Evolutionary conservation across 2,329 filamentous ascomycete genomes (phyloP), one percentile per base, ranked within the genome.

Genomic region (Colletotrichum acutatum): DNA sequence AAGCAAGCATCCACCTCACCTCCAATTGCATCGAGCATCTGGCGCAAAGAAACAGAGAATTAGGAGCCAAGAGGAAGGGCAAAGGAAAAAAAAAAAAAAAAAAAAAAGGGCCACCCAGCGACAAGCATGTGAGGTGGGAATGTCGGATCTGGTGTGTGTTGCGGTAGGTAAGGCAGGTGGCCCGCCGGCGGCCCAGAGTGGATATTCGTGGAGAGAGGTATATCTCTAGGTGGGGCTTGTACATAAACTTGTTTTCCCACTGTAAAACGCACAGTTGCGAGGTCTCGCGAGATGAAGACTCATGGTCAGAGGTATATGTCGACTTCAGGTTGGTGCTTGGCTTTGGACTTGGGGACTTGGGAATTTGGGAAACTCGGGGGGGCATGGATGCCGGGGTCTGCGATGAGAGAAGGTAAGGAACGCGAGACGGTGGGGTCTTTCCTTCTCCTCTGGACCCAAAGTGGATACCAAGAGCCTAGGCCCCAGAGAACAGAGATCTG

Each of bases 401-500:
- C 28, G 52, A 56, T 49, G 49, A 28, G 37, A 30, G 49, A 57
- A 52, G 62, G 62, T 28, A 65, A 65, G 30, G 62, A 65, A 37
- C 62, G 62, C 52, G 62, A 57, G 32, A 42, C 12, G 22, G 22
- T 22, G 22, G 70, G 66, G 32, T 32, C 61, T 34, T 24, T 65
- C 60, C 49, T 58, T 46, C 53, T 72, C n/a, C 70, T 26, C 37
- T 73, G 58, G 68, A 68, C 49, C 34, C 12, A 42, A 37, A 67
- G 72, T 64, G 49, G 70, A 22, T 14, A 26, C 56, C n/a, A 16
- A 66, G 37, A 70, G 67, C 67, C 71, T 63, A 72, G 71, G 68
- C 68, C 60, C 56, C 67, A 56, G 66, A 61, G 61, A 73, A 71
- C 69, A 74, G 71, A 74, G 73, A 74, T 74, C 73, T 74, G 73